These are phyloP conservation scores for Saccharomyces hybrid DNA, from an alignment of 1,139 yeast species.

Conservation along the genomic window DNA sequence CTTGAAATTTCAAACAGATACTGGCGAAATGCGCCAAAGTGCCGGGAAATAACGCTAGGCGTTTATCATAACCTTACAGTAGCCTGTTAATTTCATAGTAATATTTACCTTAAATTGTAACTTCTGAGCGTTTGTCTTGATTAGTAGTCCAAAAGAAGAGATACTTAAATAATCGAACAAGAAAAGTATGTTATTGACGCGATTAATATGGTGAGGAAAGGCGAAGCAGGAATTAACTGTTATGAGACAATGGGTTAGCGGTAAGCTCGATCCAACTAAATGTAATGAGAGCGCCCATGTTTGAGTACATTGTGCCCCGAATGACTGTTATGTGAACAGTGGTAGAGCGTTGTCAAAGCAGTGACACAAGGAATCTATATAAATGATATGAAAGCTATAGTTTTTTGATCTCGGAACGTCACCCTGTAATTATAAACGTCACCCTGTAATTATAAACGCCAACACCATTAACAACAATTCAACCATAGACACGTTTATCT, in stretches of 20 bases:
- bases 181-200: not conserved
- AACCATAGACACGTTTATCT: too few species aligned
- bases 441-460: too few species aligned
- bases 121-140: not conserved
- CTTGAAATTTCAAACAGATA: not conserved
- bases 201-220: not conserved
- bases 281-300: too few species aligned
- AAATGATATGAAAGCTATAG: too few species aligned
- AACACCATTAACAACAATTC: too few species aligned
- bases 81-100: not conserved
- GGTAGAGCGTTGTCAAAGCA: too few species aligned
- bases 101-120: not conserved
- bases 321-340: too few species aligned
- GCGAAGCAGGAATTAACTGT: not conserved
- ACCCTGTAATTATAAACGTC: too few species aligned
- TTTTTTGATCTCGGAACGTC: too few species aligned
- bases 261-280: not conserved
- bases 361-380: too few species aligned
- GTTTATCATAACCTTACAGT: not conserved
- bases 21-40: not conserved
- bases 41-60: not conserved
- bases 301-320: too few species aligned
- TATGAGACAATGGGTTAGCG: too few species aligned
- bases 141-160: not conserved
- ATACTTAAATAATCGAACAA: not conserved